Base-by-base conservation (phyloP, 2,329 filamentous ascomycete genomes). In the Dactylellina leptospora region DNA sequence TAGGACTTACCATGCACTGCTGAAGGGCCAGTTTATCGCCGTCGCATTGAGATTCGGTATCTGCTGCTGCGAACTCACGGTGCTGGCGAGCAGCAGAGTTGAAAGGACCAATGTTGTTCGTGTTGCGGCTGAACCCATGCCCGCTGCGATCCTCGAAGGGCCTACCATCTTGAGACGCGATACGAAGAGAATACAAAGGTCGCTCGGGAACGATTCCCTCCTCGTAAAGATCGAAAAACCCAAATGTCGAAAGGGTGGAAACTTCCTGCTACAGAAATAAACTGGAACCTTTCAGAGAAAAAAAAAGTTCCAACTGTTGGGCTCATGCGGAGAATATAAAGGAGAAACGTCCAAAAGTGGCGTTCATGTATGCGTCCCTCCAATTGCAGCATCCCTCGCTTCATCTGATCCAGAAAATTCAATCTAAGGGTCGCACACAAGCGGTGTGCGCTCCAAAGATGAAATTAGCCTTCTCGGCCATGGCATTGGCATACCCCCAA, bases 11-110 rank as follows among this genome's bases (percentile, higher is more conserved):
- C 66, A 71, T 13, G 66, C 66, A 25, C 56, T 48, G 18, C 51
- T 71, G 10, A 13, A 56, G 16, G 58, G 44, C 66, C 66, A 71
- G 8, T 23, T 45, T 30, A 63, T 16, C 4, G 66, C 66, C 11
- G 66, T 63, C n/a, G 66, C 66, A 58, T 71, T 71, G 42, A 63
- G 66, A 42, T 63, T 71, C 18, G 64, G 64, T 42, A 70, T 70
- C 44, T 50, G 10, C 44, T 50, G 10, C 18, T 63, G 66, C 25
- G 66, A 50, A 5, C 33, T 36, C n/a, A 38, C 36, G 11, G 33
- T 23, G 9, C 22, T 18, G 13, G 27, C 44, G 36, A 61, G 40
- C 10, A 62, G 23, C 20, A 63, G 27, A 20, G 66, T 53, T 20
- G 56, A 63, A 11, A 71, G 51, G 23, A 63, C 47, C 27, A 63